These are phyloP conservation scores for Rhizopogon vesiculosus DNA, from an alignment of 768 basidiomycete genomes.

Conservation along the genomic window DNA sequence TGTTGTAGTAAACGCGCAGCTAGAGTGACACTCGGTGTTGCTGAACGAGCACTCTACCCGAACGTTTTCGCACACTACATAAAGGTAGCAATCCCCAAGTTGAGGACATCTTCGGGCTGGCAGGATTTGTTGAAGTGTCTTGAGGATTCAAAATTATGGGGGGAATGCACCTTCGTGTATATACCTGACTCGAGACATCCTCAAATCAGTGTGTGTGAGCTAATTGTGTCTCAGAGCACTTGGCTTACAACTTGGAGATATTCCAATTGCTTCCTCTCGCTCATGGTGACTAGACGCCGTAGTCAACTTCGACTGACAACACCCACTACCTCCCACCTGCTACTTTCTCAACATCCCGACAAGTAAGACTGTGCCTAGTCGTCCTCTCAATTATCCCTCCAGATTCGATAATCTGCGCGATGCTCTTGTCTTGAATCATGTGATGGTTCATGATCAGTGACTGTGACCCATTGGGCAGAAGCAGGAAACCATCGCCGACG, in stretches of 20 bases:
- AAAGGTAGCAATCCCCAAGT: constrained; percentile 12
- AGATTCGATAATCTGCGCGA: constrained; percentile 32
- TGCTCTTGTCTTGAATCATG: constrained; percentile 38
- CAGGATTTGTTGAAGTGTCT: constrained; percentile 14
- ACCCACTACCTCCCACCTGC: neutral
- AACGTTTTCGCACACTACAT: constrained; percentile 21
- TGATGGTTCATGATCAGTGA: constrained; percentile 54
- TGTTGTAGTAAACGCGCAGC: constrained; percentile 16
- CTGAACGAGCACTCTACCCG: constrained; percentile 21
- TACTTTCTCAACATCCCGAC: constrained; percentile 74
- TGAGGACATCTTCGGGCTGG: constrained; percentile 14
- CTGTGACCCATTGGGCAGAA: constrained; percentile 22
- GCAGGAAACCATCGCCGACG: constrained; percentile 20
- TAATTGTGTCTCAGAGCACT: neutral
- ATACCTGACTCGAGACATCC: neutral
- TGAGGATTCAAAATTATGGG: constrained; percentile 8
- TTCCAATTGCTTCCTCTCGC: neutral
- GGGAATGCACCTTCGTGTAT: neutral
- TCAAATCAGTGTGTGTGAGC: neutral
- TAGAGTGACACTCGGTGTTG: constrained; percentile 20
- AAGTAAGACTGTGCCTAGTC: constrained; percentile 79
- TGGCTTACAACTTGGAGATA: neutral
- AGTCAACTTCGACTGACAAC: neutral
- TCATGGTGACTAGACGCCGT: neutral
- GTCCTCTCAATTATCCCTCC: constrained; percentile 55